Evolutionary conservation across 2,329 filamentous ascomycete genomes (phyloP), one percentile per base, ranked within the genome.

Genomic region (Westerdykella sp.): DNA sequence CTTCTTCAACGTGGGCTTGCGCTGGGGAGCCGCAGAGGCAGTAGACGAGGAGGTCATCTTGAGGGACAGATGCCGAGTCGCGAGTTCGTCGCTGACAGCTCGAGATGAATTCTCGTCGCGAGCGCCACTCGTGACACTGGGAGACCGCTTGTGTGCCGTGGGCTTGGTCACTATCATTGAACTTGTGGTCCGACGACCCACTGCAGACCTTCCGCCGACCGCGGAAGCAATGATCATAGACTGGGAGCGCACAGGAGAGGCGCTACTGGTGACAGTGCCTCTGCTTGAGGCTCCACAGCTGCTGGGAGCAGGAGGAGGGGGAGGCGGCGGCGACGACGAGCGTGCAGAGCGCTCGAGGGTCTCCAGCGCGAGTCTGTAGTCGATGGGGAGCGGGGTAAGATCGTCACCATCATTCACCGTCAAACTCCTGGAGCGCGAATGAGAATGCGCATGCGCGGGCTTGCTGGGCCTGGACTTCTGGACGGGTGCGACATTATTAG

Each of bases 321-420:
- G 41, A 14, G 51, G 49, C 5, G 49, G 44, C 34, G 38, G 39
- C 16, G 55, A 49, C 6, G 51, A 46, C 4, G 48, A 35, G 21
- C 51, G 51, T 30, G 52, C 44, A 32, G 48, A 45, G 25, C 55
- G 49, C n/a, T 60, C 55, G 21, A 68, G 51, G 16, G 53, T 52
- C 40, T 66, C 51, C 31, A 69, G 49, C n/a, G 65, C 66, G 32
- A 67, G 57, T 16, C 58, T 57, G 54, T 69, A 69, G 45, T 69
- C 60, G 46, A 69, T 67, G 25, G 66, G 66, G 39, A 68, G 59
- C 45, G 61, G 56, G 49, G 57, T 55, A 48, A 62, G 42, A 34
- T 63, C 59, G 21, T 63, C 60, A 28, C 55, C 51, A 50, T 65
- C 62, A 37, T 65, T 63, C 34, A 61, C 48, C 10, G 60, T 63